Evolutionary conservation across 164 flowering plant genomes (phyloP).

Genomic region (Macadamia tetraphylla): DNA sequence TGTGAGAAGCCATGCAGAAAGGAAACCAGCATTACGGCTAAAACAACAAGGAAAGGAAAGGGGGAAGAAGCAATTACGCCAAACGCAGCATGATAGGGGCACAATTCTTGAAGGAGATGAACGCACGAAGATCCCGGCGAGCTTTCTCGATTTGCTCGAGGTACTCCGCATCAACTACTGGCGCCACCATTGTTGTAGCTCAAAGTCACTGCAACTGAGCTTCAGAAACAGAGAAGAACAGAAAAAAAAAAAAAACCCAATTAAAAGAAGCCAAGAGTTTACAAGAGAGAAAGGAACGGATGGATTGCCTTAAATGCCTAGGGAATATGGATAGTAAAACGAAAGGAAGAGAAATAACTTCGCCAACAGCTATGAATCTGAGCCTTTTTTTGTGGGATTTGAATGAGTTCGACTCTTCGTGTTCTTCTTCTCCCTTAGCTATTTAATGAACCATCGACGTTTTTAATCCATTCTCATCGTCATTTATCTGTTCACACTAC

Average conservation of each 20-base stretch:
- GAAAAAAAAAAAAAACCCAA: too few species aligned
- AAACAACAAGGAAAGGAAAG: not conserved
- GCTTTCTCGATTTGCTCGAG: conserved; percentile 80
- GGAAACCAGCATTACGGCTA: not conserved
- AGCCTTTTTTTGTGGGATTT: too few species aligned
- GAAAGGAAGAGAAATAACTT: not conserved
- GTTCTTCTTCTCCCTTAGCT: conserved; percentile 4
- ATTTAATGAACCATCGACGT: not conserved
- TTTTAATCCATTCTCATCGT: conserved; percentile 1
- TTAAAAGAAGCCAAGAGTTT: not conserved
- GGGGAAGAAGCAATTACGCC: conserved; percentile 45
- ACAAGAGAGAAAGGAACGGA: not conserved
- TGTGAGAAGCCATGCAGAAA: not conserved
- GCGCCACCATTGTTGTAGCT: conserved; percentile 50
- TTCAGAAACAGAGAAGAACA: not conserved
- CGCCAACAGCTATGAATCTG: too few species aligned
- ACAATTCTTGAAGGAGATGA: conserved; percentile 72
- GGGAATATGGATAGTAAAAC: not conserved
- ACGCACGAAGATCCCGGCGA: conserved; percentile 87
- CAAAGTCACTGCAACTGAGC: too few species aligned
- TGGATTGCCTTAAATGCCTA: not conserved
- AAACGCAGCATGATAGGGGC: conserved; percentile 98
- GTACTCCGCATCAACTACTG: conserved; percentile 74
- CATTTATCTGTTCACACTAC: too few species aligned
- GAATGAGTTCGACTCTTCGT: too few species aligned